Evolutionary conservation across 75 land plant species (phyloP).

Genomic region (Ceratopteris richardii): DNA sequence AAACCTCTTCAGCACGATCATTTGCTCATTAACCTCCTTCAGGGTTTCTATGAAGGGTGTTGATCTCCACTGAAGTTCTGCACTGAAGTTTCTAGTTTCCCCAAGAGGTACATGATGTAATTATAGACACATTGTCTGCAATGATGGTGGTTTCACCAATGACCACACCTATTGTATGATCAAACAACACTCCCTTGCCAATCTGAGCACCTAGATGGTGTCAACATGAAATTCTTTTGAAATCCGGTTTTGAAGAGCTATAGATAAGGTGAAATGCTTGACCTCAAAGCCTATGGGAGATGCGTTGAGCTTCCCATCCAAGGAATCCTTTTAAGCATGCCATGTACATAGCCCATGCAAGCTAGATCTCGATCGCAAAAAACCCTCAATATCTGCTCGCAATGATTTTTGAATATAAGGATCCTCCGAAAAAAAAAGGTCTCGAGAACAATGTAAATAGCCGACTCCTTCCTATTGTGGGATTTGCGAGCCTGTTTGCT

Average conservation of each 20-base stretch:
- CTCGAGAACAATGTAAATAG: slow-evolving; percentile 20
- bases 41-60: too few relatives aligned
- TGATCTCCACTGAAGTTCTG: slow-evolving; percentile 16
- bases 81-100: slow-evolving; percentile 16
- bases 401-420: slow-evolving; percentile 21
- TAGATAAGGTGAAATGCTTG: slow-evolving; percentile 26
- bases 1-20: too few relatives aligned
- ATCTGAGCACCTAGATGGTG: slow-evolving; percentile 32
- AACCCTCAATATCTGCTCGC: slow-evolving; percentile 10
- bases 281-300: slow-evolving; percentile 31
- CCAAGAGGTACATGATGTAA: slow-evolving; percentile 32
- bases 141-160: slow-evolving; percentile 40
- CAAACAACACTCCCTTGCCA: slow-evolving; percentile 24
- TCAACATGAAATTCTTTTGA: slow-evolving; percentile 27
- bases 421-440: slow-evolving; percentile 27
- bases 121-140: slow-evolving; percentile 32
- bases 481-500: slow-evolving; percentile 38
- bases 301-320: slow-evolving; percentile 30
- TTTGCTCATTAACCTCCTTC: too few relatives aligned
- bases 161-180: slow-evolving; percentile 32
- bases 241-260: slow-evolving; percentile 17
- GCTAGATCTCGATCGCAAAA: slow-evolving; percentile 18
- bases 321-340: slow-evolving; percentile 21
- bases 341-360: slow-evolving; percentile 15
- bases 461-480: slow-evolving; percentile 25